A percentile compares a stretch with the other conserved stretches of the same genome.
These are phyloP conservation scores for Kitagawia praeruptora DNA, from an alignment of 129 eudicot species.

Conservation along the genomic window DNA sequence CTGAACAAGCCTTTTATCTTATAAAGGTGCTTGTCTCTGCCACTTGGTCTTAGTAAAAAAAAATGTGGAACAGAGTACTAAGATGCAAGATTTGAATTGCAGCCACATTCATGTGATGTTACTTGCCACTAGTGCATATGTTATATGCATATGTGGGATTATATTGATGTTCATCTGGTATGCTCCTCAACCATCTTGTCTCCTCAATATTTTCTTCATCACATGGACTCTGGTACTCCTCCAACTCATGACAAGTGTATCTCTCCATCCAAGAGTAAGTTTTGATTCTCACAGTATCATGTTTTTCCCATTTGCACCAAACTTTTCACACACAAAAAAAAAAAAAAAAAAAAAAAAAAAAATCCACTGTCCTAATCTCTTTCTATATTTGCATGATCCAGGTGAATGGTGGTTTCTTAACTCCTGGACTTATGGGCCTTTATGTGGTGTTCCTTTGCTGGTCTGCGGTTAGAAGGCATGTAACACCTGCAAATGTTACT, in stretches of 20 bases:
- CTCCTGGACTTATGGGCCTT: slow-evolving; percentile 82
- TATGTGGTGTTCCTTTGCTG: slow-evolving; percentile 78
- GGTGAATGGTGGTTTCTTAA: slow-evolving; percentile 66
- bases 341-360: too few relatives aligned
- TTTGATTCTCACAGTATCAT: neutral
- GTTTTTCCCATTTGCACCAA: neutral
- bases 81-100: slow-evolving; percentile 13
- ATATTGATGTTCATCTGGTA: slow-evolving; percentile 82
- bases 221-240: slow-evolving; percentile 72
- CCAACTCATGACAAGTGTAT: slow-evolving; percentile 81
- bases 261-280: slow-evolving; percentile 71
- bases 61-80: neutral
- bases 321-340: neutral
- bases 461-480: slow-evolving; percentile 82
- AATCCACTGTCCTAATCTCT: too few relatives aligned
- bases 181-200: slow-evolving; percentile 63
- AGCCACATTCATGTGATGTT: slow-evolving; percentile 67
- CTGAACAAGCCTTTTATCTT: neutral
- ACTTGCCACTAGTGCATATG: slow-evolving; percentile 58
- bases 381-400: slow-evolving; percentile 12
- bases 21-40: neutral
- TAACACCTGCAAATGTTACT: neutral
- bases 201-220: slow-evolving; percentile 64
- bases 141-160: slow-evolving; percentile 60
- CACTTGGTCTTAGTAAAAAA: neutral